phyloP scores from a whole-genome alignment of 306 rosid genomes.

The Nissolia schottii region DNA sequence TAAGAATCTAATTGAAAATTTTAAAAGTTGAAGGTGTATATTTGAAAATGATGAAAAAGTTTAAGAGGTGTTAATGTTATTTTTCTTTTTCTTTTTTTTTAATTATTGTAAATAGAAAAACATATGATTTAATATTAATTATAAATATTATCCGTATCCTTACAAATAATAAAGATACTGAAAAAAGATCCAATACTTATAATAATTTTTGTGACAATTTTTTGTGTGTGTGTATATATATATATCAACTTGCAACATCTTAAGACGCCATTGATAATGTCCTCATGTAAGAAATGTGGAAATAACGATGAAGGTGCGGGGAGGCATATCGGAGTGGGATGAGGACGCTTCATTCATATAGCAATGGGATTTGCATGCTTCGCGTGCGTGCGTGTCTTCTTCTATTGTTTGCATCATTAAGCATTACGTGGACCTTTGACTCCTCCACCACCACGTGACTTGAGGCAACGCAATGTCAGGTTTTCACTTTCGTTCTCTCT shows the following conservation, averaged over 20 bases:
- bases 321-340: constrained; percentile 9
- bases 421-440: constrained; percentile 22
- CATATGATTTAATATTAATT: neutral
- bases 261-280: neutral
- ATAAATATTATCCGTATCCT: neutral
- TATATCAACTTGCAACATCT: neutral
- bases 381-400: constrained; percentile 20
- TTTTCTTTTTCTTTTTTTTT: too few relatives aligned
- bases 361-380: neutral
- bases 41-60: too few relatives aligned
- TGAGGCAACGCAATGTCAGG: constrained; percentile 22
- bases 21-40: too few relatives aligned
- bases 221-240: too few relatives aligned
- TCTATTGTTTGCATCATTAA: neutral
- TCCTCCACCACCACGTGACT: constrained; percentile 24
- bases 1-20: too few relatives aligned
- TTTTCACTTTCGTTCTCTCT: constrained; percentile 34
- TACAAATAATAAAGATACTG: too few relatives aligned
- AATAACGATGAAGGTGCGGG: constrained; percentile 13
- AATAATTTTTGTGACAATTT: neutral
- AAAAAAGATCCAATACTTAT: neutral
- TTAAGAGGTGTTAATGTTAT: too few relatives aligned
- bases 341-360: neutral
- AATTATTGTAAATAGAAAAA: too few relatives aligned
- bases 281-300: neutral